These are phyloP conservation scores for Coemansia sp. DNA, from an alignment of 192 early-diverging fungal species.

Conservation along the genomic window DNA sequence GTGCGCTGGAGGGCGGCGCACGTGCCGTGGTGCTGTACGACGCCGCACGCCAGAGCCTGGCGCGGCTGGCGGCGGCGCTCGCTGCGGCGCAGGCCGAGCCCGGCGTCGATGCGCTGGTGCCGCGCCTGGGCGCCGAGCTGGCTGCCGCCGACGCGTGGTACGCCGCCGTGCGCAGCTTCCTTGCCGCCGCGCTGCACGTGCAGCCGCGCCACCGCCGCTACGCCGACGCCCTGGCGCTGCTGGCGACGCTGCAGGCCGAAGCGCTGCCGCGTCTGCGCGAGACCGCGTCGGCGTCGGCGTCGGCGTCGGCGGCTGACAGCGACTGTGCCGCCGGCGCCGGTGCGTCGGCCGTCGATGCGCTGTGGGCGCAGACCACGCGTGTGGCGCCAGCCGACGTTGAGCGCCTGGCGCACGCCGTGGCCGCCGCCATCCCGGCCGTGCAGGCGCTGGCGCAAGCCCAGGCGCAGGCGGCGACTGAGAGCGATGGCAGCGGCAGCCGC, in stretches of 20 bases:
- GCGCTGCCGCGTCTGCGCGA: slow-evolving; percentile 12
- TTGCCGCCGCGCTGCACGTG: slow-evolving; percentile 28
- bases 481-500: too few relatives aligned
- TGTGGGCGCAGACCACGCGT: slow-evolving; percentile 12
- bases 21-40: slow-evolving; percentile 30
- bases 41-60: slow-evolving; percentile 25
- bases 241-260: slow-evolving; percentile 22
- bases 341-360: slow-evolving; percentile 3
- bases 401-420: slow-evolving; percentile 1
- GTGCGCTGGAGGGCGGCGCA: slow-evolving; percentile 1
- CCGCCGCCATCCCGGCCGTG: slow-evolving; percentile 10
- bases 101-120: slow-evolving; percentile 5
- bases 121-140: slow-evolving; percentile 26
- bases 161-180: slow-evolving; percentile 33
- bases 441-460: background rate
- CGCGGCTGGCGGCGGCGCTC: slow-evolving; percentile 10
- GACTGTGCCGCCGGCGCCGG: too few relatives aligned
- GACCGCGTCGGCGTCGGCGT: background rate
- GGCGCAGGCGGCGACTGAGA: too few relatives aligned
- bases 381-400: slow-evolving; percentile 1
- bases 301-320: background rate
- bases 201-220: slow-evolving; percentile 15
- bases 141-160: slow-evolving; percentile 29
- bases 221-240: slow-evolving; percentile 37
- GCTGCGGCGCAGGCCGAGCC: slow-evolving; percentile 7